Evolutionary conservation across 768 basidiomycete genomes (phyloP).

Genomic region (Candolleomyces eurysporus): DNA sequence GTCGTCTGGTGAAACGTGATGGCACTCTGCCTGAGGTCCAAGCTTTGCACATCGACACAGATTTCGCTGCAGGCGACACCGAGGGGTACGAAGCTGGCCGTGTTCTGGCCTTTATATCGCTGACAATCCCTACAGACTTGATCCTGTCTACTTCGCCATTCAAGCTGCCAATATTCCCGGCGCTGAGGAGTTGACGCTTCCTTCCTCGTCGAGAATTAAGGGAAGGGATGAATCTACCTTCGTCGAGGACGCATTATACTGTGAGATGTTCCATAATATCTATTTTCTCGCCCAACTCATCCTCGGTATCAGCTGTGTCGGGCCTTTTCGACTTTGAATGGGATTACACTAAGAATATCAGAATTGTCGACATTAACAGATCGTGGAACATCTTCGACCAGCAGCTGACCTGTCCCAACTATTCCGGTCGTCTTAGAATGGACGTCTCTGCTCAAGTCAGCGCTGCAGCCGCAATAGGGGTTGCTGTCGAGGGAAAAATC

Average conservation of each 20-base stretch:
- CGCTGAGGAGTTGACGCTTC: constrained; percentile 5
- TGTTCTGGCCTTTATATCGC: background rate
- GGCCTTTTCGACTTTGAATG: constrained; percentile 18
- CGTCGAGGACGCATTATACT: background rate
- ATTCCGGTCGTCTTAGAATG: background rate
- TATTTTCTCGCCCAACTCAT: background rate
- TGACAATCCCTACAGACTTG: background rate
- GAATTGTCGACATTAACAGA: constrained; percentile 20
- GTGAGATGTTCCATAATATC: background rate
- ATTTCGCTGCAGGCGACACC: constrained; percentile 16
- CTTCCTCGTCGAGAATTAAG: no score
- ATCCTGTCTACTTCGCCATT: constrained; percentile 9
- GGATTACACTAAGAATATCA: constrained; percentile 19
- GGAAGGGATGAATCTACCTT: background rate
- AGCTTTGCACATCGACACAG: constrained; percentile 16
- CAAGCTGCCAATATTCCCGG: constrained; percentile 13
- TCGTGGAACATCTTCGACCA: constrained; percentile 18
- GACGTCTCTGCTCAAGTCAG: constrained; percentile 7
- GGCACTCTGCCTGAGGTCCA: constrained; percentile 12
- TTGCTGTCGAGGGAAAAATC: constrained; percentile 7
- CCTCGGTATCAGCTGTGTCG: background rate
- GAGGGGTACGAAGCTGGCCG: background rate
- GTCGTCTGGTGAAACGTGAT: constrained; percentile 13
- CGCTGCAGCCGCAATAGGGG: constrained; percentile 4
- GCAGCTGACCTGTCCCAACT: constrained; percentile 10